Evolutionary conservation across 148 eudicot species (phyloP), one percentile per base, ranked within the genome.

Genomic region (Rhododendron kiyosumense): DNA sequence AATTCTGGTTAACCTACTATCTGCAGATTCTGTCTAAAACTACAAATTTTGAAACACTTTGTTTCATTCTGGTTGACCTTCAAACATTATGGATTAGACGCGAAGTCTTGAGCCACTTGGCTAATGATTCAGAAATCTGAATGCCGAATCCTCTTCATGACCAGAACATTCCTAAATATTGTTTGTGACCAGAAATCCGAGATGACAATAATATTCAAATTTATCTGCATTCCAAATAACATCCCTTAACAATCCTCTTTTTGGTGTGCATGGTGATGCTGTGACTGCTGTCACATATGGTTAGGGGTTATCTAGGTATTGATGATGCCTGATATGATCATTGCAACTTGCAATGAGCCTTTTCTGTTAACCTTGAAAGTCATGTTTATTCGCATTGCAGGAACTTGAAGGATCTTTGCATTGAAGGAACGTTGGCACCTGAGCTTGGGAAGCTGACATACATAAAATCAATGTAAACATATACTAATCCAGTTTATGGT

Each of bases 391-490:
- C 78, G 78, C 69, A 24, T 87, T 87, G 79, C 94, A 96, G 99
- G 98, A 89, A 92, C 87, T 87, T 96, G 90, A 88, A 81, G 82
- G 89, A 94, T 89, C 94, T 96, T 13, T 89, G 93, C 91, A 93
- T 96, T 61, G 87, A 88, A 87, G 99, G 99, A 83, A 94, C 94
- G 54, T 88, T 96, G 30, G 91, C 94, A 24, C 93, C 95, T 63
- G 95, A 95, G 73, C 91, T 96, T 88, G 93, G 88, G 69, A 83
- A 89, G 76, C 87, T 96, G 85, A 45, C 84, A 88, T 89, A 94
- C 82, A 81, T 95, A 7, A 93, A 92, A 84, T 90, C 91, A 18
- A 94, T 94, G 99, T 96, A 93, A 90, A 96, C 78, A 79, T 6
- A 85, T 78, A 46, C 32, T 32, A 30, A 2, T 75, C 65, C 75